These are phyloP conservation scores for Cadophora malorum DNA, from an alignment of 2,329 filamentous ascomycete genomes.

Conservation along the genomic window DNA sequence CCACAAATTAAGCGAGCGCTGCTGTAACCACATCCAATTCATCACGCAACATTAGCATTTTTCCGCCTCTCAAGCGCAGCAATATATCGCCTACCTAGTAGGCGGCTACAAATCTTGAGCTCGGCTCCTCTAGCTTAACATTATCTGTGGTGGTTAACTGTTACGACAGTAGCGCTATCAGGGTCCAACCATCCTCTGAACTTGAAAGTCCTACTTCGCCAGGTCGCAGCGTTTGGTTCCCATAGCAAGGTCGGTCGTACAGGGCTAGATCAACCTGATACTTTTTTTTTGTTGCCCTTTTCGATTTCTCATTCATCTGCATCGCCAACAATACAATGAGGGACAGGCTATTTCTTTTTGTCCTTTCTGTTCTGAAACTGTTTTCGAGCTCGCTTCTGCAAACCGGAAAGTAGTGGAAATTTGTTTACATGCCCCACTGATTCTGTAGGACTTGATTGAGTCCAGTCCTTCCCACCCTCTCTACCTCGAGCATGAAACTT, in stretches of 20 bases:
- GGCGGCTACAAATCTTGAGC: too few relatives aligned
- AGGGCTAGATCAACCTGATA: not conserved
- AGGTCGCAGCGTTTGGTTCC: not conserved
- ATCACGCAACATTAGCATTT: not conserved
- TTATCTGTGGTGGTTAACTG: not conserved
- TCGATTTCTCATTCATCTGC: too few relatives aligned
- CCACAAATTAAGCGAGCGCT: too few relatives aligned
- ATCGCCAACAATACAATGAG: too few relatives aligned
- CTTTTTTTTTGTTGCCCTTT: too few relatives aligned
- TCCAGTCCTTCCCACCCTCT: not conserved
- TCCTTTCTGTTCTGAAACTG: not conserved
- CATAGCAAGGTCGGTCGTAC: not conserved
- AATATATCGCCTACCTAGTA: not conserved
- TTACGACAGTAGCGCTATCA: not conserved
- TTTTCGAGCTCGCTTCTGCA: not conserved
- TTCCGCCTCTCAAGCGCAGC: not conserved
- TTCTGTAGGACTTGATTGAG: not conserved
- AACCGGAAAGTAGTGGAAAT: not conserved
- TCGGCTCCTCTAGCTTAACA: not conserved
- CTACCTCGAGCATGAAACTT: not conserved
- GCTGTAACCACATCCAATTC: too few relatives aligned
- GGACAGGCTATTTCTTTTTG: not conserved
- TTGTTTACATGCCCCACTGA: not conserved
- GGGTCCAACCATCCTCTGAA: not conserved
- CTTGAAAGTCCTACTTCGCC: not conserved